Base-by-base conservation (phyloP, 148 eudicot genomes). In the Arctostaphylos glauca region DNA sequence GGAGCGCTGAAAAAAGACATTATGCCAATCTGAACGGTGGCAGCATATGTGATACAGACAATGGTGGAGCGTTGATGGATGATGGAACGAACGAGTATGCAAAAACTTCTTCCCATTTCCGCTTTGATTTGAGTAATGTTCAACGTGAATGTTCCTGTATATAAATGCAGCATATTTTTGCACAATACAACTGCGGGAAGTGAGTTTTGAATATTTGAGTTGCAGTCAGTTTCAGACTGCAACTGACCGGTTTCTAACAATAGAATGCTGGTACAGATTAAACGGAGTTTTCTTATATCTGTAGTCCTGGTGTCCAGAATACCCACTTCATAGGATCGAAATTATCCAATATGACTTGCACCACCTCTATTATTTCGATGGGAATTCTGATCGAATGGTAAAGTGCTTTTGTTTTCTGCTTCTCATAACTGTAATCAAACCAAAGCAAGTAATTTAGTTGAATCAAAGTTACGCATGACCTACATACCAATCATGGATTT, bases 1-100 rank as follows among this genome's bases (percentile, higher is more conserved):
- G 89, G 86, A 95, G 94, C 84, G 94, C 98, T 72, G 92, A 92
- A 78, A 92, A 91, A 82, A 91, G 97, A 87, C 93, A 92, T 75
- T 89, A 92, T 80, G 89, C 86, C 78, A 85, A 83, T 85, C 86
- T 78, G 75, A 84, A 19, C 62, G 80, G 74, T 50, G 85, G 83
- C 38, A 81, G 76, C 52, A 87, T 83, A 60, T 92, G 86, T 80
- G 90, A 89, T 79, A 83, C 86, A 81, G 89, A 87, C 85, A 80
- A 80, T 43, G 82, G 82, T 85, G 89, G 88, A 73, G 87, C 83
- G 66, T 80, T 88, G 60, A 46, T 84, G 77, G 83, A 91, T 81
- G 93, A 90, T 81, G 92, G 87, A 84, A 85, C 89, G 70, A 81
- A 88, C 78, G 86, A 87, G 98, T 95, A 92, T 13, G 93, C 18